Percentiles rank a stretch among this genome's conserved stretches.
These are phyloP conservation scores for Botryotinia globosa DNA, from an alignment of 2,329 filamentous ascomycete genomes.

Conservation along the genomic window DNA sequence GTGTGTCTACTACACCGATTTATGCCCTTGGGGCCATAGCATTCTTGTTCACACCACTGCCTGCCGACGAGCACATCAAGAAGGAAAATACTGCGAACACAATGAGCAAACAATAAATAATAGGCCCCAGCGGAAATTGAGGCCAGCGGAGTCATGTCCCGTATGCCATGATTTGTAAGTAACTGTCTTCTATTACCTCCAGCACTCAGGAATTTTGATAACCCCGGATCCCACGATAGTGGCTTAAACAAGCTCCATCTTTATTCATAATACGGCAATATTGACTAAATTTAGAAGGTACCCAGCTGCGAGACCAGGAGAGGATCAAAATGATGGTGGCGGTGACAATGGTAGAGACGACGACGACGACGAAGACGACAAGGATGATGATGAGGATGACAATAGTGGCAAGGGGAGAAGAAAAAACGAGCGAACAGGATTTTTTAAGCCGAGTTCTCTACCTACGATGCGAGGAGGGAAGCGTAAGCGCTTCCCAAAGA, in stretches of 20 bases:
- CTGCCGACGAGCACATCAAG: neutral
- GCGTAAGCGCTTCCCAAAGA: neutral
- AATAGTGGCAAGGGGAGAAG: neutral
- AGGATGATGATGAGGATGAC: neutral
- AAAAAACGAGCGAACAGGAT: neutral
- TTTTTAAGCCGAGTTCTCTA: neutral
- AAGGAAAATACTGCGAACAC: rapidly evolving
- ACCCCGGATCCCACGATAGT: no score
- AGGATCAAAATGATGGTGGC: neutral
- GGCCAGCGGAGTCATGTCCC: neutral
- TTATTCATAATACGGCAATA: neutral
- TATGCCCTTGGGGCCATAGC: neutral
- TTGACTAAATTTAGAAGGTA: neutral
- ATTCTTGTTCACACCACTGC: neutral
- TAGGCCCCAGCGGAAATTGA: neutral
- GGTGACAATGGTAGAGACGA: neutral
- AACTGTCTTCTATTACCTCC: neutral
- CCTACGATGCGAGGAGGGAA: neutral
- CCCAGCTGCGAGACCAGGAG: neutral
- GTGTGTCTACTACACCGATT: neutral
- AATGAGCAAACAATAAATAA: neutral
- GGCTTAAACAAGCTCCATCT: neutral
- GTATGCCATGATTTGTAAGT: neutral
- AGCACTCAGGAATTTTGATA: neutral
- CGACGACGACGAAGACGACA: neutral